Evolutionary conservation across 1,284 basidiomycete genomes (phyloP).

Genomic region (Austroboletus rostrupii): DNA sequence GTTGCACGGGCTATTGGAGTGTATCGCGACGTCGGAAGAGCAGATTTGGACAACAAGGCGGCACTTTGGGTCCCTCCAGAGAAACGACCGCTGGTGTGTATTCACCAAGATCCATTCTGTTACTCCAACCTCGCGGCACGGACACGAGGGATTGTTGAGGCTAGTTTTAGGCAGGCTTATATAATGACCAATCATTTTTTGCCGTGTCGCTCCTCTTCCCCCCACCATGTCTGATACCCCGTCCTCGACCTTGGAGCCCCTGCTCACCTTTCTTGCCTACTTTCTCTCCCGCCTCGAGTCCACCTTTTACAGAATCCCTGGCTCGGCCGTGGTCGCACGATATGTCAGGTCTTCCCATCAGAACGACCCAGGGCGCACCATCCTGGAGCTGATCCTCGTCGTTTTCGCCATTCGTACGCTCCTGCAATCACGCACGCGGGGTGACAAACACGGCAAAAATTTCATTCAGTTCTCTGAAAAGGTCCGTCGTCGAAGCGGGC

Average conservation of each 20-base stretch:
- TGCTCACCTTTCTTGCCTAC: conserved; percentile 57
- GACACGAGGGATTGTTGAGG: no score
- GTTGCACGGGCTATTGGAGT: no score
- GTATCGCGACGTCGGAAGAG: no score
- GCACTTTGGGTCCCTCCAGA: no score
- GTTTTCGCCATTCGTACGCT: conserved; percentile 89
- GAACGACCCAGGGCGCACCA: conserved; percentile 87
- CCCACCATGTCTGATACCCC: conserved; percentile 22
- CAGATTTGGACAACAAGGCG: no score
- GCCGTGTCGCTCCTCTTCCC: background rate
- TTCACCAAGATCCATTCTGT: no score
- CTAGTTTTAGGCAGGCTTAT: no score
- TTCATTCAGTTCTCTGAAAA: conserved; percentile 91
- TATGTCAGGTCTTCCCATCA: conserved; percentile 89
- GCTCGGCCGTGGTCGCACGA: conserved; percentile 85
- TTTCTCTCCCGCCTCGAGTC: conserved; percentile 53
- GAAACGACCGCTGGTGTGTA: no score
- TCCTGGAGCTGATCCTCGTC: conserved; percentile 88
- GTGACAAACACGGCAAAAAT: conserved; percentile 81
- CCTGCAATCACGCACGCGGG: conserved; percentile 84
- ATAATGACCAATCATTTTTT: conserved; percentile 3
- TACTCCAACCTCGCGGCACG: no score
- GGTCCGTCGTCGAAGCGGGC: conserved; percentile 39
- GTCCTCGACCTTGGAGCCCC: conserved; percentile 47
- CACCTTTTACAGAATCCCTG: conserved; percentile 75